Evolutionary conservation across 495 filamentous ascomycete genomes (phyloP), one percentile per base, ranked within the genome.

Genomic region (Penicillium ucsense): DNA sequence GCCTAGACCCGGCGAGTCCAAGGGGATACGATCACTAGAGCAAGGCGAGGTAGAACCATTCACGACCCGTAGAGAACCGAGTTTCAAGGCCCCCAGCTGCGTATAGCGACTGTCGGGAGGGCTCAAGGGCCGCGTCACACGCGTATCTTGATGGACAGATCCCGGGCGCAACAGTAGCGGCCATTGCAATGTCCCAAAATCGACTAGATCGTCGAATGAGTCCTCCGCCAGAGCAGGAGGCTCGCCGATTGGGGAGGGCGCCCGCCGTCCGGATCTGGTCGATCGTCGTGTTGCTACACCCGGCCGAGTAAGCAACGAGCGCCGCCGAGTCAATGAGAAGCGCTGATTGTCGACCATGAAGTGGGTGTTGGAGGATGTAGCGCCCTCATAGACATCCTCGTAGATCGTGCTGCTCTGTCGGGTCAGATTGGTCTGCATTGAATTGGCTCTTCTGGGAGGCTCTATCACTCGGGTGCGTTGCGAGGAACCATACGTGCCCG

Each of bases 61-160:
- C 2, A 75, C 74, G 3, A 77, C 68, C 9, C 72, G 66, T 41
- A 77, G 47, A 9, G 73, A 75, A 11, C 74, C 74, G 12, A 75
- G 45, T 37, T 70, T 71, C 28, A 77, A 58, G 3, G 70, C 68
- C 32, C 73, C 73, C 11, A 77, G 49, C 48, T 77, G 70, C n/a
- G 70, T 69, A 48, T 74, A 74, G 27, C 64, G 65, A 31, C 71
- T 55, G 40, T 68, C 68, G 27, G 49, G 58, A 10, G 74, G 74
- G 38, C 71, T 75, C 27, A 60, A 47, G 6, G 70, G 63, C 10
- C 67, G 63, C 6, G 44, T 35, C 12, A 51, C 51, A 9, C 51
- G 31, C 29, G 36, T 30, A 2, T 35, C 8, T 1, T 29, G 38
- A 8, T 50, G 35, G 4, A 40, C 30, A 29, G 47, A 27, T 46